Evolutionary conservation across 345 rosid genomes (phyloP), one percentile per base, ranked within the genome.

Genomic region (Eucalyptus polyanthemos): DNA sequence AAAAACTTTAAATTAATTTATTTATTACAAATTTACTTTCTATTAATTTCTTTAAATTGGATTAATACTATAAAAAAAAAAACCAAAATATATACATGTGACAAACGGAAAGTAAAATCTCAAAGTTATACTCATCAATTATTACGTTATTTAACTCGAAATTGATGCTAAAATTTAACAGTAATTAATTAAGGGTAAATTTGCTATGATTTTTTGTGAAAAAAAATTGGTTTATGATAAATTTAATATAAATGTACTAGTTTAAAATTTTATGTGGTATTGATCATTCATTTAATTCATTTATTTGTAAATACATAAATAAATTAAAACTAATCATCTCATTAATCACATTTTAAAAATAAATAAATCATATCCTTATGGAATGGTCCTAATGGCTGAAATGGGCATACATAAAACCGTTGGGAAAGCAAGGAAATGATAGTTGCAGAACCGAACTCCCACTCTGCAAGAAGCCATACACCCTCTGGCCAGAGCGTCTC

Each of bases 211-310:
- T 58, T 58, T 58, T 58, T 25, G 14, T 2, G 7, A 11, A 24
- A 25, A 25, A 11, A 25, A 58, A 25, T 11, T 25, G 0, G 0
- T 58, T 58, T 58, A 9, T 2, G n/a, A 1, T 27, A 60, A 60
- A 60, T 60, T 60, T 3, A 29, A 27, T 4, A 60, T 13, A 6
- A 0, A 5, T 3, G 0, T 0, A 60, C 0, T 0, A 60, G 0
- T 29, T 29, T 29, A 14, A 0, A 0, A 6, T 62, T 62, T 29
- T 0, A 40, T 0, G 1, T 62, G 4, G 8, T 62, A 62, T 27
- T 29, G n/a, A 27, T 31, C 0, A 0, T 53, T 53, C 58, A 19
- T 53, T 53, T 21, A 53, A 53, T 25, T 58, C 0, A 58, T 58
- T 11, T 5, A 58, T 58, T 58, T 25, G 2, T 25, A 25, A 22